phyloP scores from a whole-genome alignment of 352 stramenopile genomes.

The Globisporangium emineosum region DNA sequence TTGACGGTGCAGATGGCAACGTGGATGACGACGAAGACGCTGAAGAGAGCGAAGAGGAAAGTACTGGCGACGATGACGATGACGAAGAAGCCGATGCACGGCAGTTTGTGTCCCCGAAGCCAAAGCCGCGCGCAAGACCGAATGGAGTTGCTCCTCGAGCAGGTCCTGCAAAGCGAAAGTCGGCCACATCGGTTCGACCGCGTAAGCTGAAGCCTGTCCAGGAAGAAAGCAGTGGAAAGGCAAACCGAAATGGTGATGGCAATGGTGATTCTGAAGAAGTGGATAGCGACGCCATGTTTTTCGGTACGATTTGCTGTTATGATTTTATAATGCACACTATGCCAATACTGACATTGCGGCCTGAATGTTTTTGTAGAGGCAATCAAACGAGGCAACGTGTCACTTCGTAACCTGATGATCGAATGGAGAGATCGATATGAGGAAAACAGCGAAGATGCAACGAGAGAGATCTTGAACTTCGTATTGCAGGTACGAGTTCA shows the following conservation, averaged over 20 bases:
- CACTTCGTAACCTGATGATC: conserved; percentile 44
- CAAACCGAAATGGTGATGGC: conserved; percentile 13
- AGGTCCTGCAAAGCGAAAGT: conserved; percentile 16
- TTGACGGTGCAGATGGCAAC: conserved; percentile 15
- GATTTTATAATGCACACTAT: not conserved
- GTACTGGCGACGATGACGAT: conserved; percentile 12
- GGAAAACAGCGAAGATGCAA: conserved; percentile 44
- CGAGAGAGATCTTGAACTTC: conserved; percentile 76
- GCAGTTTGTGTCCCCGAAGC: conserved; percentile 17
- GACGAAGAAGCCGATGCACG: conserved; percentile 20
- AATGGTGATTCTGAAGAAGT: conserved; percentile 20
- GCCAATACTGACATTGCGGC: not conserved
- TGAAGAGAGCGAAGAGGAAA: conserved; percentile 23
- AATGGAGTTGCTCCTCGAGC: not conserved
- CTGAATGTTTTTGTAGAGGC: conserved; percentile 35
- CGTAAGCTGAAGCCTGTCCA: conserved; percentile 32
- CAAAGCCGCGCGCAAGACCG: conserved; percentile 5
- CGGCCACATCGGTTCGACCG: conserved; percentile 15
- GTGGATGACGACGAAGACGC: conserved; percentile 19
- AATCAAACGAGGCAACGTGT: conserved; percentile 48
- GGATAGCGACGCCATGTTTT: conserved; percentile 6
- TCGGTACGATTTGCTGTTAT: conserved; percentile 1
- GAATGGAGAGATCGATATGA: conserved; percentile 77
- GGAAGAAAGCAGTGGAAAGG: conserved; percentile 14
- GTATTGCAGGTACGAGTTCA: conserved; percentile 44